Evolutionary conservation across 805 yeast genomes (phyloP).

Genomic region (Pichia insulana): DNA sequence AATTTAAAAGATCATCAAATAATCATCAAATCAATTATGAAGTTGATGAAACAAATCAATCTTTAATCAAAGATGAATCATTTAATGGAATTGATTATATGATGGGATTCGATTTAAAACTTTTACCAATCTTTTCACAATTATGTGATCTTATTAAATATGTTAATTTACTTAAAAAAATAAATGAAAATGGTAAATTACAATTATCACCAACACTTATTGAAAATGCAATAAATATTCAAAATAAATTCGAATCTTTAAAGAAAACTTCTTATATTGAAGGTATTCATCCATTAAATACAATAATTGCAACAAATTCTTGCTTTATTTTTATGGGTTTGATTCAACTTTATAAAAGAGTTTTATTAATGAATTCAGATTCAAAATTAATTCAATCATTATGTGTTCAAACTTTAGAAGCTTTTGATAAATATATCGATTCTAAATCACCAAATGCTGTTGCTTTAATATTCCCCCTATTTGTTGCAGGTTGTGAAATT

Average conservation of each 20-base stretch:
- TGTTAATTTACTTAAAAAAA: slow-evolving; percentile 15
- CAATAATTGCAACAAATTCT: slow-evolving; percentile 39
- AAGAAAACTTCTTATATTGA: slow-evolving; percentile 13
- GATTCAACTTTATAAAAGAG: slow-evolving; percentile 49
- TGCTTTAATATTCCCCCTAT: slow-evolving; percentile 46
- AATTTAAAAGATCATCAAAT: not conserved
- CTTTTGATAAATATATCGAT: slow-evolving; percentile 33
- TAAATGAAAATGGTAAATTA: slow-evolving; percentile 1
- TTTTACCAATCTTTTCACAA: slow-evolving; percentile 50
- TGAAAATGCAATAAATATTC: slow-evolving; percentile 34
- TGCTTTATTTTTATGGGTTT: slow-evolving; percentile 46
- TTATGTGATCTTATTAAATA: slow-evolving; percentile 34
- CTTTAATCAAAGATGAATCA: slow-evolving; percentile 19
- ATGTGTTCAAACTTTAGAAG: slow-evolving; percentile 31
- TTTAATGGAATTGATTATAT: slow-evolving; percentile 47
- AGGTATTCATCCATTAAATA: slow-evolving; percentile 15
- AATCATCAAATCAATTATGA: slow-evolving; percentile 23
- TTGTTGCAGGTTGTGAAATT: slow-evolving; percentile 54
- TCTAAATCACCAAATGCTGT: slow-evolving; percentile 43
- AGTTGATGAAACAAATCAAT: slow-evolving; percentile 14
- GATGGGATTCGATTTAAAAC: slow-evolving; percentile 56
- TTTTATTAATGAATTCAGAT: slow-evolving; percentile 36
- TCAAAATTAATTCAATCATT: slow-evolving; percentile 42
- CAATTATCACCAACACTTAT: slow-evolving; percentile 15
- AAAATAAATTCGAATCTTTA: slow-evolving; percentile 24